Evolutionary conservation across 371 early-diverging fungal species (phyloP).

Genomic region (Encephalitozoon hellem): DNA sequence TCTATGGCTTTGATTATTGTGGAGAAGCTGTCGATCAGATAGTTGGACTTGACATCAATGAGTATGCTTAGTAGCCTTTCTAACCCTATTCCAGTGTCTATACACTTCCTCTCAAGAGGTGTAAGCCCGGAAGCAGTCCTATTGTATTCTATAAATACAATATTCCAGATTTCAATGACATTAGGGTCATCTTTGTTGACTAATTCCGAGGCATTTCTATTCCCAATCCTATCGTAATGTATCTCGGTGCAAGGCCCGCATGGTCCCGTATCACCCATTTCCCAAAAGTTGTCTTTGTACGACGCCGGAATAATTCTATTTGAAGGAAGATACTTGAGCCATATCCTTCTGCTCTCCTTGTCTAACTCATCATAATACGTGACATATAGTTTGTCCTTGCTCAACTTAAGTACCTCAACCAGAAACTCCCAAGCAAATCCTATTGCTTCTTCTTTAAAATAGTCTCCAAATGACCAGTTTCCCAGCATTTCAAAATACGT

Average conservation of each 20-base stretch:
- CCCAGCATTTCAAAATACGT: slow-evolving; percentile 99
- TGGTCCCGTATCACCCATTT: slow-evolving; percentile 99
- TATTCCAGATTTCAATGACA: slow-evolving; percentile 98
- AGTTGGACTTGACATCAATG: slow-evolving; percentile 89
- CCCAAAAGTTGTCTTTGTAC: slow-evolving; percentile 98
- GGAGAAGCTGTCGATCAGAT: slow-evolving; percentile 68
- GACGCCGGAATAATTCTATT: slow-evolving; percentile 76
- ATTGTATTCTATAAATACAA: slow-evolving; percentile 98
- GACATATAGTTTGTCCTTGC: slow-evolving; percentile 81
- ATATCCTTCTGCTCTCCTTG: slow-evolving; percentile 77
- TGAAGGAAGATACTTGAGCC: slow-evolving; percentile 75
- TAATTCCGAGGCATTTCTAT: slow-evolving; percentile 75
- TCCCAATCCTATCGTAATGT: slow-evolving; percentile 92
- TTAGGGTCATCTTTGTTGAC: slow-evolving; percentile 97
- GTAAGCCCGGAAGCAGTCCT: slow-evolving; percentile 84
- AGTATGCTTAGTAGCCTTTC: slow-evolving; percentile 91
- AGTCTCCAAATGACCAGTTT: slow-evolving; percentile 99
- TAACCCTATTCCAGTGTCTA: slow-evolving; percentile 97
- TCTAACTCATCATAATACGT: slow-evolving; percentile 96
- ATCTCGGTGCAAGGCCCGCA: slow-evolving; percentile 99
- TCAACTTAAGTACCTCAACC: slow-evolving; percentile 74
- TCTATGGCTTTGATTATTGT: slow-evolving; percentile 68
- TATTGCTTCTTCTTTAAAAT: slow-evolving; percentile 92
- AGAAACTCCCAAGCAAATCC: slow-evolving; percentile 82
- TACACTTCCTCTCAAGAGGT: slow-evolving; percentile 82